Percentiles rank a stretch among this genome's conserved stretches.
phyloP scores from a whole-genome alignment of 208 protist genomes.

The Acanthamoeba lugdunensis region DNA sequence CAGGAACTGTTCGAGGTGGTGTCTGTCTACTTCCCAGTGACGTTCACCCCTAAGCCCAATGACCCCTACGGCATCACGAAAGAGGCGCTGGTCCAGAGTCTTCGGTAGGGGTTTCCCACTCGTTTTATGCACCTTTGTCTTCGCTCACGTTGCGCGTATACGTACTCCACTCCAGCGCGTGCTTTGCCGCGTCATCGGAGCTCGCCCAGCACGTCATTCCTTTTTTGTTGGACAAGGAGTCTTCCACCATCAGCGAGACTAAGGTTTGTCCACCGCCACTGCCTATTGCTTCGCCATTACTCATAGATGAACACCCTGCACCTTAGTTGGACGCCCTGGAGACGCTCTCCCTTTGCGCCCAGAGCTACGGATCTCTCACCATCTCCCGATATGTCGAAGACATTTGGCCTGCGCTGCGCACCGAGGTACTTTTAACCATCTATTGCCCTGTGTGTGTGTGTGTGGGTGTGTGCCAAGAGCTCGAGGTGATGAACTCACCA shows the following conservation, averaged over 20 bases:
- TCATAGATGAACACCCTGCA: background rate
- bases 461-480: background rate
- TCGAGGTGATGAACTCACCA: background rate
- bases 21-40: conserved; percentile 80
- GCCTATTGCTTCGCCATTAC: background rate
- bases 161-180: background rate
- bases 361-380: conserved; percentile 27
- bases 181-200: conserved; percentile 12
- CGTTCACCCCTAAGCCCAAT: conserved; percentile 78
- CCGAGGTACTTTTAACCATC: background rate
- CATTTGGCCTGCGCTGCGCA: conserved; percentile 60
- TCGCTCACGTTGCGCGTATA: background rate
- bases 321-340: conserved; percentile 42
- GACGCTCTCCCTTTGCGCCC: conserved; percentile 15
- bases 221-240: conserved; percentile 53
- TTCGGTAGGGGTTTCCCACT: background rate
- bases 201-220: conserved; percentile 52
- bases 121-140: background rate
- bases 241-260: conserved; percentile 27
- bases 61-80: conserved; percentile 79
- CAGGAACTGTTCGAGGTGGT: conserved; percentile 80
- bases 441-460: too few species aligned
- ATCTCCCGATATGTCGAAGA: conserved; percentile 32
- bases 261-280: background rate
- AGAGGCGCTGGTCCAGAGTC: conserved; percentile 70